phyloP scores from a whole-genome alignment of 1,139 yeast genomes.

The Hemisphaericaspora xylofermentans region DNA sequence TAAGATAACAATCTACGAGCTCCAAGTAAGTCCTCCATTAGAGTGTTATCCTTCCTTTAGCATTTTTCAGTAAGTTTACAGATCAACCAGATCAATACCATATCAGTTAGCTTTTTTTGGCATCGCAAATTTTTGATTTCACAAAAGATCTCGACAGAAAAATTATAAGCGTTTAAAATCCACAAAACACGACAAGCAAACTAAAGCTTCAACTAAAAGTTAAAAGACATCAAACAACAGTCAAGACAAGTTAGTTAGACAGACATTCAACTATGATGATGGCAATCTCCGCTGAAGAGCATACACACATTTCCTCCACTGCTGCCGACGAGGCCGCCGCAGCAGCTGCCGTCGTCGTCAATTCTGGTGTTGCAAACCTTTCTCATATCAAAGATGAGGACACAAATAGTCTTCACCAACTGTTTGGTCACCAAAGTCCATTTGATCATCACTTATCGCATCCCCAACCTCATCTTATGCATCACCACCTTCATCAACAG shows the following conservation, averaged over 20 bases:
- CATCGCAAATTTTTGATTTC: not conserved
- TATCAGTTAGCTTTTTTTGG: not conserved
- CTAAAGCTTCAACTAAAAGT: not conserved
- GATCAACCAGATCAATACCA: not conserved
- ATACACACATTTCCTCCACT: slow-evolving; percentile 8
- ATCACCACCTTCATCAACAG: slow-evolving; percentile 12
- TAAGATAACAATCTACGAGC: too few relatives aligned
- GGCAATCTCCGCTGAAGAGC: slow-evolving; percentile 11
- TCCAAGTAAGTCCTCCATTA: too few relatives aligned
- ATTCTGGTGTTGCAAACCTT: slow-evolving; percentile 16
- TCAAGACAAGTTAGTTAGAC: not conserved
- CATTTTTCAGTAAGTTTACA: not conserved
- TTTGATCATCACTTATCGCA: slow-evolving; percentile 14
- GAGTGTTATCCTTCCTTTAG: not conserved
- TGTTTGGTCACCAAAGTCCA: slow-evolving; percentile 13
- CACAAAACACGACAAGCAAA: not conserved
- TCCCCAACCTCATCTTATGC: slow-evolving; percentile 14
- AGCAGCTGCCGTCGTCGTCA: slow-evolving; percentile 24
- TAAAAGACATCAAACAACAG: not conserved
- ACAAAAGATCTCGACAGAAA: not conserved
- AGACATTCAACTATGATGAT: slow-evolving; percentile 16
- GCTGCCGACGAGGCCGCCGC: slow-evolving; percentile 33
- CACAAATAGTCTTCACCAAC: slow-evolving; percentile 14
- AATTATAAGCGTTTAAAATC: too few relatives aligned
- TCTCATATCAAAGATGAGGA: slow-evolving; percentile 20